These are phyloP conservation scores for Telopea speciosissima DNA, from an alignment of 177 flowering plant species.

Conservation along the genomic window DNA sequence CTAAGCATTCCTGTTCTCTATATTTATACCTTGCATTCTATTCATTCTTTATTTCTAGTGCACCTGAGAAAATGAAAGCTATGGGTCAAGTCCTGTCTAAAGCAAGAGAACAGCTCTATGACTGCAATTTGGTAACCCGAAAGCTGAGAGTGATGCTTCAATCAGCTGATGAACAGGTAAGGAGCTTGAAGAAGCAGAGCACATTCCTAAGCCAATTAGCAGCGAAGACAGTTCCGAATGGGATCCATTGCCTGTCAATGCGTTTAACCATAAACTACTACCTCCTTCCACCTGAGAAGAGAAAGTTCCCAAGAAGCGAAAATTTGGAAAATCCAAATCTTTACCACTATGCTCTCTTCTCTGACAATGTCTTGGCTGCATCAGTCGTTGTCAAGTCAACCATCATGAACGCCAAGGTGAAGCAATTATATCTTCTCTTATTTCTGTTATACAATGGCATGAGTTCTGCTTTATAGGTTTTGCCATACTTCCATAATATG, in stretches of 20 bases:
- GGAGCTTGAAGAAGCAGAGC: constrained; percentile 96
- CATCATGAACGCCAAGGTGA: constrained; percentile 83
- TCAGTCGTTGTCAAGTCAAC: constrained; percentile 97
- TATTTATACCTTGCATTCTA: too few species aligned
- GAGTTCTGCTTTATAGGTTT: not conserved
- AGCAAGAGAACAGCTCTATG: constrained; percentile 77
- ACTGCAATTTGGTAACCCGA: constrained; percentile 81
- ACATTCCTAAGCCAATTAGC: constrained; percentile 94
- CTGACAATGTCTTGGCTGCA: constrained; percentile 96
- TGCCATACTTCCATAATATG: not conserved
- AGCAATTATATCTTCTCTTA: constrained; percentile 4
- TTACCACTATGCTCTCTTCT: constrained; percentile 85
- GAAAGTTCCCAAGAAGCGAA: constrained; percentile 80
- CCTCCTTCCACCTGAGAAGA: constrained; percentile 77
- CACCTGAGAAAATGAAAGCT: constrained; percentile 69
- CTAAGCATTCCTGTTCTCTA: not conserved
- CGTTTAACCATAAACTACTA: constrained; percentile 89
- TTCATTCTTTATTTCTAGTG: constrained; percentile 44
- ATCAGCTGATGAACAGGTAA: constrained; percentile 94
- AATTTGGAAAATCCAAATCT: constrained; percentile 86
- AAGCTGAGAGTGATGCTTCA: constrained; percentile 97
- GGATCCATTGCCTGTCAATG: constrained; percentile 92
- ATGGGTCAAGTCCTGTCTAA: constrained; percentile 92
- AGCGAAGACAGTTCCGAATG: constrained; percentile 96
- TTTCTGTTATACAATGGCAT: not conserved